Conservation (phyloP, 179 eudicot genomes). For the Silene coronaria region DNA sequence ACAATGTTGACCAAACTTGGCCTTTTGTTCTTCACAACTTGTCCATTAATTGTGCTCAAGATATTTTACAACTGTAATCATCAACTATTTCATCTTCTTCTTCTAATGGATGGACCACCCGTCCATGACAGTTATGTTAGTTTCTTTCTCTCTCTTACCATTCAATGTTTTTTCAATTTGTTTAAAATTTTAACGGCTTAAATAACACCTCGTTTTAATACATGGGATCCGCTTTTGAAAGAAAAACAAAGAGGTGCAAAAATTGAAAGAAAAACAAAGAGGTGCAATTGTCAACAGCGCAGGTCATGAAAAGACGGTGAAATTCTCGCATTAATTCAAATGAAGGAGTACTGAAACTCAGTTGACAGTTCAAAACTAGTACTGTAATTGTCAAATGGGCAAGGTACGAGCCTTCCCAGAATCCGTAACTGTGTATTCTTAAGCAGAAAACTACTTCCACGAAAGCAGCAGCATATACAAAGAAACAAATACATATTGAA, state of each 20-base stretch:
- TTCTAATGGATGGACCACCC: background rate
- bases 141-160: background rate
- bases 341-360: background rate
- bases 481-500: background rate
- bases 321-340: background rate
- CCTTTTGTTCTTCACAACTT: no score
- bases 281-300: background rate
- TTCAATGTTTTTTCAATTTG: no score
- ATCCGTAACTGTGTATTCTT: background rate
- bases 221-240: no score
- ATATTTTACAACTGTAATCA: background rate
- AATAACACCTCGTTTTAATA: no score
- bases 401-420: background rate
- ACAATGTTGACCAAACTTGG: background rate
- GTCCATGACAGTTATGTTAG: conserved; percentile 3
- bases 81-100: background rate
- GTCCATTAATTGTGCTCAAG: background rate
- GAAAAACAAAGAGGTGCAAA: no score
- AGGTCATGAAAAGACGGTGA: background rate
- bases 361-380: background rate
- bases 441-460: background rate
- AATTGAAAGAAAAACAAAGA: background rate
- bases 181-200: no score
- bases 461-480: background rate
- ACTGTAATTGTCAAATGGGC: no score